These are phyloP conservation scores for Pharnaceum exiguum DNA, from an alignment of 148 eudicot genomes.

Conservation along the genomic window DNA sequence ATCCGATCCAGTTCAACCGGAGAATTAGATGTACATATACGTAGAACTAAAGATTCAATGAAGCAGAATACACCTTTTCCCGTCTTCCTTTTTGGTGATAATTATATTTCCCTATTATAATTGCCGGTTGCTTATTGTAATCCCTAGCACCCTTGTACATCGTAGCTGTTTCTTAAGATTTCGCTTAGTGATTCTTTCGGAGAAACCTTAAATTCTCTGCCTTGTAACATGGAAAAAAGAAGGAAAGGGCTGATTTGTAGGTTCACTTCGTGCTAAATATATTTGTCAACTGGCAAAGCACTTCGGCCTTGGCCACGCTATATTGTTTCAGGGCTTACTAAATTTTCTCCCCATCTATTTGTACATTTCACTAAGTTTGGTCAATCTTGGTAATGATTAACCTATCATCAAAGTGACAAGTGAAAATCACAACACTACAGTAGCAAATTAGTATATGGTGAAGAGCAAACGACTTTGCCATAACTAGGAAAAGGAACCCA, in stretches of 20 bases:
- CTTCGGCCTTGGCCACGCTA: no score
- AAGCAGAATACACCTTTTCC: slow-evolving; percentile 7
- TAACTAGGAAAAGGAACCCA: no score
- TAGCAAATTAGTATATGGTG: no score
- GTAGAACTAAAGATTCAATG: neutral
- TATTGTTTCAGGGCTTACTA: no score
- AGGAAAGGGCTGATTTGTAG: slow-evolving; percentile 5
- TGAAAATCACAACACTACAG: no score
- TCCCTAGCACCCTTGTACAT: slow-evolving; percentile 20
- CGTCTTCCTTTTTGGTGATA: neutral
- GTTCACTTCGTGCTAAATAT: no score
- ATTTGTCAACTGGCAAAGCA: no score
- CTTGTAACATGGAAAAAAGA: slow-evolving; percentile 17
- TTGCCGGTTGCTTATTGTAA: slow-evolving; percentile 12
- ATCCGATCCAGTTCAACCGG: slow-evolving; percentile 8
- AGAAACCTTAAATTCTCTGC: slow-evolving; percentile 10
- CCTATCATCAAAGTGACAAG: no score
- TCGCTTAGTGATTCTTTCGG: slow-evolving; percentile 42
- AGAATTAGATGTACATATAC: slow-evolving; percentile 25
- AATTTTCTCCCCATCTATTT: no score
- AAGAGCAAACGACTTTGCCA: no score
- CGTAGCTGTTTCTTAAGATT: slow-evolving; percentile 17
- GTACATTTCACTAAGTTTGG: no score
- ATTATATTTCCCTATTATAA: neutral
- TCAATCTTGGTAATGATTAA: no score